Conservation (phyloP, 805 yeast genomes). For the Monosporozyma aerobia region DNA sequence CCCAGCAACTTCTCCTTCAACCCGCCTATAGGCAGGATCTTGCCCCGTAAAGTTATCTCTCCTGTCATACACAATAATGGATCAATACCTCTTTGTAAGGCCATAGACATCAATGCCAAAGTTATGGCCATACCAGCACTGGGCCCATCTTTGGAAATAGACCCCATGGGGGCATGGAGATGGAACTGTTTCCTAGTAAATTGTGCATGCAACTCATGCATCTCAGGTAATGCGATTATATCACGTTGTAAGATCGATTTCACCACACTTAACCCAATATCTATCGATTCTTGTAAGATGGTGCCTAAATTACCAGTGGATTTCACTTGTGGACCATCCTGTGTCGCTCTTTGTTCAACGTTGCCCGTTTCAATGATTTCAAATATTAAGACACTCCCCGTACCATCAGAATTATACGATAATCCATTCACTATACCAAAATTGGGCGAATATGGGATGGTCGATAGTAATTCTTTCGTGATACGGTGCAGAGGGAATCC, state of each 20-base stretch:
- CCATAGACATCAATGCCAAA: conserved; percentile 69
- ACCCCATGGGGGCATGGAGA: conserved; percentile 85
- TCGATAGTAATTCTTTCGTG: conserved; percentile 35
- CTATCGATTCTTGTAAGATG: conserved; percentile 91
- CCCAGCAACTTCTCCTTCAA: conserved; percentile 84
- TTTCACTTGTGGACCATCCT: conserved; percentile 40
- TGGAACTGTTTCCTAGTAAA: conserved; percentile 66
- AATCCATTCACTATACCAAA: conserved; percentile 80
- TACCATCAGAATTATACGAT: conserved; percentile 79
- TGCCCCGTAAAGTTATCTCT: conserved; percentile 75
- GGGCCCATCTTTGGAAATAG: conserved; percentile 59
- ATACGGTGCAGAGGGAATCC: conserved; percentile 51
- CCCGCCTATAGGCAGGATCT: conserved; percentile 78
- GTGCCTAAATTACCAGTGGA: conserved; percentile 93
- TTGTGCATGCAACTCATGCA: conserved; percentile 35
- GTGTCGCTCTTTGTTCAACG: conserved; percentile 13
- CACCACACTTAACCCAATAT: conserved; percentile 79
- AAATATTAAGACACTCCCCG: conserved; percentile 71
- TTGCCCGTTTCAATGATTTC: conserved; percentile 63
- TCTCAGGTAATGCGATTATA: conserved; percentile 16
- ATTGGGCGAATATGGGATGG: conserved; percentile 40
- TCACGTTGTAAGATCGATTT: conserved; percentile 46
- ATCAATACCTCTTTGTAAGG: conserved; percentile 53
- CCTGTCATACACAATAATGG: conserved; percentile 80
- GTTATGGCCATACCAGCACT: conserved; percentile 71